These are phyloP conservation scores for Vanrija sp. DNA, from an alignment of 1,284 basidiomycete species.

Conservation along the genomic window DNA sequence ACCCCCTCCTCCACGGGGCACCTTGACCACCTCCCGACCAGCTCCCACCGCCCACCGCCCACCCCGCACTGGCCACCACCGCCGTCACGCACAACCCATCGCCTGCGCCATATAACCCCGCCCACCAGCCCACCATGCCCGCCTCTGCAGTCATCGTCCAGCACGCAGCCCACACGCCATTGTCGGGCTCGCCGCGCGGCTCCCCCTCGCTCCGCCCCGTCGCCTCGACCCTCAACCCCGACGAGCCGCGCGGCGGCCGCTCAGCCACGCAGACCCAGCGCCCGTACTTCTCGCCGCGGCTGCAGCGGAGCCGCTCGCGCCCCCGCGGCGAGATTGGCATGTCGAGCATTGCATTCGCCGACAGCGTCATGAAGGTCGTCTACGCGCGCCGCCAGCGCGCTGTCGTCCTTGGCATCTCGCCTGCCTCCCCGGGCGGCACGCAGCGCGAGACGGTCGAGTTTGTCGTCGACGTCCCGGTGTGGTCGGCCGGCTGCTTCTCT, in stretches of 20 bases:
- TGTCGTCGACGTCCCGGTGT: conserved; percentile 48
- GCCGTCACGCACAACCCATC: not conserved
- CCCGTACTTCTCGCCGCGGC: conserved; percentile 13
- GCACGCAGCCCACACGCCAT: not conserved
- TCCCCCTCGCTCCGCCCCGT: conserved; percentile 1
- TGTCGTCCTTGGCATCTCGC: conserved; percentile 5
- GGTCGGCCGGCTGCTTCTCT: conserved; percentile 46
- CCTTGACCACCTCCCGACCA: not conserved
- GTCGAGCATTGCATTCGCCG: conserved; percentile 9
- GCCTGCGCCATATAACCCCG: too few relatives aligned
- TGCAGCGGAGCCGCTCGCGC: conserved; percentile 14
- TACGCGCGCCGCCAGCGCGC: conserved; percentile 9
- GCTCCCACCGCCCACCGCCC: too few relatives aligned
- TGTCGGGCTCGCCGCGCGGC: not conserved
- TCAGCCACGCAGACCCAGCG: conserved; percentile 1
- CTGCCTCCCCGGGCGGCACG: conserved; percentile 7
- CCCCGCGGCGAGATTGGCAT: conserved; percentile 11
- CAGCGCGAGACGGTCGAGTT: conserved; percentile 40
- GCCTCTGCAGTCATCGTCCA: not conserved
- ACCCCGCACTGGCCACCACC: not conserved
- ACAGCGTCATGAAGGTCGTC: conserved; percentile 2
- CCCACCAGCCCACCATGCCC: not conserved
- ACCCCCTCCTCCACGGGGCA: not conserved
- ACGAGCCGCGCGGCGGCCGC: conserved; percentile 1
- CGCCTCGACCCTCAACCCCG: not conserved